These are phyloP conservation scores for Rauvolfia tetraphylla DNA, from an alignment of 257 asterid species.

Conservation along the genomic window DNA sequence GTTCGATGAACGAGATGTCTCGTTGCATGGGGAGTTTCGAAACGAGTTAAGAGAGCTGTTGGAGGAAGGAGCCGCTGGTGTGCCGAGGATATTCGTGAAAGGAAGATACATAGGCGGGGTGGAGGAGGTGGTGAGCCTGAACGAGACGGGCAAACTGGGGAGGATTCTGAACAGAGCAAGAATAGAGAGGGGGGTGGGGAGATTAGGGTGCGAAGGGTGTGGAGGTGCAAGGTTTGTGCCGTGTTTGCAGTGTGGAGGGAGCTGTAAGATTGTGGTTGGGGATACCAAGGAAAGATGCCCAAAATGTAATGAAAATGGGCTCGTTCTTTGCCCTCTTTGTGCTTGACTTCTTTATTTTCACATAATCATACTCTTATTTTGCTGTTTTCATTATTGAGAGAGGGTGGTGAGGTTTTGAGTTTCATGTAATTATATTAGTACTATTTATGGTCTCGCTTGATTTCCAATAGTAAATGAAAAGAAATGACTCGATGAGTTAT, in stretches of 20 bases:
- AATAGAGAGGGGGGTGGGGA: constrained; percentile 83
- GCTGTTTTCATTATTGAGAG: background rate
- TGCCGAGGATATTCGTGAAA: constrained; percentile 84
- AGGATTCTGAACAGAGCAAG: constrained; percentile 74
- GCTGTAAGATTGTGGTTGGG: constrained; percentile 58
- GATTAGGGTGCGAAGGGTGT: constrained; percentile 78
- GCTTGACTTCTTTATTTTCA: constrained; percentile 1
- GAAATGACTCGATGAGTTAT: too few relatives aligned
- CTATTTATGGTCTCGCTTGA: too few relatives aligned
- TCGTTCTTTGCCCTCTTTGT: constrained; percentile 38
- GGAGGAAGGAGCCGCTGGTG: constrained; percentile 44
- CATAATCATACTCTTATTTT: background rate
- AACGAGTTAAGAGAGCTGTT: constrained; percentile 53
- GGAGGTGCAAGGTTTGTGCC: constrained; percentile 92
- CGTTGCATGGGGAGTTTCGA: constrained; percentile 63
- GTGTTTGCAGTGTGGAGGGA: constrained; percentile 80
- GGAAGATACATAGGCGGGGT: constrained; percentile 86
- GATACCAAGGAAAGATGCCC: constrained; percentile 36
- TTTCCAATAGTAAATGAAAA: too few relatives aligned
- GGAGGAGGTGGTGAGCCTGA: constrained; percentile 67
- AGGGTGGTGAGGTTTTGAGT: background rate
- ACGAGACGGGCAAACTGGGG: constrained; percentile 64
- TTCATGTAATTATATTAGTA: background rate
- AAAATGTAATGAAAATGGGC: constrained; percentile 43
- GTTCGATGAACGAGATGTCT: constrained; percentile 82